A percentile compares a stretch with the other conserved stretches of the same genome.
These are phyloP conservation scores for Nothopassalora personata DNA, from an alignment of 2,329 filamentous ascomycete genomes.

Conservation along the genomic window DNA sequence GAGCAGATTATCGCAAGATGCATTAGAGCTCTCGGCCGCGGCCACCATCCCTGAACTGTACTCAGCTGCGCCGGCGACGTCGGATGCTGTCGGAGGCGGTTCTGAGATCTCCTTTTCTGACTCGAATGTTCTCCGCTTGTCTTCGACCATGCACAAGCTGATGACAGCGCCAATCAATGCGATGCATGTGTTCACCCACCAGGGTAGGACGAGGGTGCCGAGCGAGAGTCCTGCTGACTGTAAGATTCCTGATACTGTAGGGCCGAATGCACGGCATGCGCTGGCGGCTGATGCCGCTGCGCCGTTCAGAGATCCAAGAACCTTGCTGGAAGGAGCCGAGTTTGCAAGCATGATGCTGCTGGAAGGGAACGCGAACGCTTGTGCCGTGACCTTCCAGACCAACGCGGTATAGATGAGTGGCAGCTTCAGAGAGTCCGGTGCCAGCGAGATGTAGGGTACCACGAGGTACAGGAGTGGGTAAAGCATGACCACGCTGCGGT, in stretches of 20 bases:
- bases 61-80: conserved; percentile 17
- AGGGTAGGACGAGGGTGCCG: conserved; percentile 82
- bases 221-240: conserved; percentile 73
- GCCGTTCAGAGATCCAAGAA: conserved; percentile 88
- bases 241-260: conserved; percentile 77
- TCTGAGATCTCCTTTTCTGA: conserved; percentile 23
- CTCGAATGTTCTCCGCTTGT: conserved; percentile 26
- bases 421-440: conserved; percentile 67
- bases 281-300: conserved; percentile 88
- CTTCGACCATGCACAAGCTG: conserved; percentile 60
- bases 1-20: conserved; percentile 23
- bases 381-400: conserved; percentile 87
- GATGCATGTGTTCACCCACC: conserved; percentile 83
- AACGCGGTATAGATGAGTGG: conserved; percentile 71
- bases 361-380: conserved; percentile 85
- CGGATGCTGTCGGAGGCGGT: conserved; percentile 16
- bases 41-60: conserved; percentile 22
- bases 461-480: conserved; percentile 86
- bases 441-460: conserved; percentile 81
- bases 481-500: conserved; percentile 70
- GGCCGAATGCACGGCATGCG: conserved; percentile 79
- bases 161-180: conserved; percentile 69
- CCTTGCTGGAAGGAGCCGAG: conserved; percentile 73
- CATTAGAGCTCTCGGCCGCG: conserved; percentile 24
- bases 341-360: conserved; percentile 87